A percentile compares a stretch with the other conserved stretches of the same genome.
These are phyloP conservation scores for Microbotryum violaceum DNA, from an alignment of 1,284 basidiomycete species.

Conservation along the genomic window DNA sequence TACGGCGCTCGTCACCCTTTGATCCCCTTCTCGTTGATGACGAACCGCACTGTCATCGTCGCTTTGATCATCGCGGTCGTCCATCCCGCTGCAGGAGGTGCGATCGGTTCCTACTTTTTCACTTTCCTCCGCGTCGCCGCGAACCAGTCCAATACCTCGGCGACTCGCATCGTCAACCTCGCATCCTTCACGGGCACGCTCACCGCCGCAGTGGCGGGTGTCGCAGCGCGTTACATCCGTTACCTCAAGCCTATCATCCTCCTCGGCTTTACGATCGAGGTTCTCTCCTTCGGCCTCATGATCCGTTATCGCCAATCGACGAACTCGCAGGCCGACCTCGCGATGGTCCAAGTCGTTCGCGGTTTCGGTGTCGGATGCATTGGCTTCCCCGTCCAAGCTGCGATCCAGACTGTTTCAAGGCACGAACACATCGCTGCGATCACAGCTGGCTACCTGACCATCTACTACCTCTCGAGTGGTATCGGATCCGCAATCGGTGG, in stretches of 20 bases:
- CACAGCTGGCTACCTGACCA: constrained; percentile 38
- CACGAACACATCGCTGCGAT: constrained; percentile 41
- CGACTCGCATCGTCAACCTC: constrained; percentile 36
- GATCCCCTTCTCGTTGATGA: constrained; percentile 39
- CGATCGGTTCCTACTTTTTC: constrained; percentile 38
- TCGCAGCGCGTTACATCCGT: constrained; percentile 32
- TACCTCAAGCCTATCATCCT: constrained; percentile 40
- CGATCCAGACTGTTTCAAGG: constrained; percentile 39
- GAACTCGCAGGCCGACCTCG: constrained; percentile 36
- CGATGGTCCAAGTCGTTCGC: constrained; percentile 38
- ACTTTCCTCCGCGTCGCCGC: constrained; percentile 36
- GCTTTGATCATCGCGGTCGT: constrained; percentile 37
- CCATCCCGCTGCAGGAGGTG: constrained; percentile 39
- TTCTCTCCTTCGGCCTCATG: constrained; percentile 38
- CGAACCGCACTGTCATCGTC: constrained; percentile 39
- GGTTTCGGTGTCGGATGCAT: constrained; percentile 38
- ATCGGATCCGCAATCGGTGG: constrained; percentile 42
- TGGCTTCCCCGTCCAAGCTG: constrained; percentile 39
- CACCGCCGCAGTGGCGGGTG: constrained; percentile 32
- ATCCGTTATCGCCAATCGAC: constrained; percentile 37
- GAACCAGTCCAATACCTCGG: constrained; percentile 33
- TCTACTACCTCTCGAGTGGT: constrained; percentile 41
- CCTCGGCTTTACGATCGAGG: constrained; percentile 37
- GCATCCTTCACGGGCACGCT: constrained; percentile 36
- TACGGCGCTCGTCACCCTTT: constrained; percentile 39